Conservation (phyloP, 306 rosid genomes). For the Vigna hirtella region DNA sequence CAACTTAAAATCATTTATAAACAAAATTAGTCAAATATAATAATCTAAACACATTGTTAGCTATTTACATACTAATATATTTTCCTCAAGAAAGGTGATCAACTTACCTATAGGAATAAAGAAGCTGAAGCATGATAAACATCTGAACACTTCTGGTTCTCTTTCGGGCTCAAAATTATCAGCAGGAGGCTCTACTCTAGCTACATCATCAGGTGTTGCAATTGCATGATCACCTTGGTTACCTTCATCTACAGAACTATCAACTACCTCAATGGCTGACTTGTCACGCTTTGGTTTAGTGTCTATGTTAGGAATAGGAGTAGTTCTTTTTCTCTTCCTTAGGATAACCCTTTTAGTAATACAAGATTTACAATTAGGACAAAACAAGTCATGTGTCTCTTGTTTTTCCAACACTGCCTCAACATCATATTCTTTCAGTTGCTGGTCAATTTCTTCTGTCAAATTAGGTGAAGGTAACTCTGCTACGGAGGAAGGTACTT, state of each 20-base stretch:
- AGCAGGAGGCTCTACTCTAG: conserved; percentile 28
- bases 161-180: conserved; percentile 39
- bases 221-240: conserved; percentile 26
- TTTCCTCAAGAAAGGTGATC: conserved; percentile 12
- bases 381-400: conserved; percentile 54
- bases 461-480: conserved; percentile 27
- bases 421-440: conserved; percentile 43
- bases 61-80: not conserved
- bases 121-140: conserved; percentile 53
- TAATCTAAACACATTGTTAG: too few relatives aligned
- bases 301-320: conserved; percentile 25
- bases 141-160: conserved; percentile 52
- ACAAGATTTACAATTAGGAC: conserved; percentile 55
- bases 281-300: conserved; percentile 42
- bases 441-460: conserved; percentile 35
- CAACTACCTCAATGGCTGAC: conserved; percentile 8
- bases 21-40: too few relatives aligned
- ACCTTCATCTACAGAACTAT: conserved; percentile 11
- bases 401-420: conserved; percentile 52
- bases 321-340: conserved; percentile 41
- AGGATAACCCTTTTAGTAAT: conserved; percentile 53
- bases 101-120: conserved; percentile 46
- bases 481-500: not conserved
- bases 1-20: too few relatives aligned
- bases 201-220: conserved; percentile 20